These are phyloP conservation scores for Calonectria pseudoturangicola DNA, from an alignment of 2,329 filamentous ascomycete species.

Conservation along the genomic window DNA sequence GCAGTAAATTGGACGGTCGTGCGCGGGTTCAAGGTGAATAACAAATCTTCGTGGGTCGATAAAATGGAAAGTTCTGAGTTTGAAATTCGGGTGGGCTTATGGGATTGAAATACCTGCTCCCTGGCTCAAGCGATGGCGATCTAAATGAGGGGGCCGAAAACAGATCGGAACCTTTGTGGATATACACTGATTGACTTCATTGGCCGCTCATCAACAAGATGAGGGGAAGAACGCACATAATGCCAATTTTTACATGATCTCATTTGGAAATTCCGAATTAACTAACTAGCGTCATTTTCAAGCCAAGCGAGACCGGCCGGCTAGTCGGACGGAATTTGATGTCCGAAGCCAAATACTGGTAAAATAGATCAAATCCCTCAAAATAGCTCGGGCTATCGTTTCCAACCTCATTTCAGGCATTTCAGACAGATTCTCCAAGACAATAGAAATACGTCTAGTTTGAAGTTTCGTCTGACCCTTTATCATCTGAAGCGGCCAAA, in stretches of 20 bases:
- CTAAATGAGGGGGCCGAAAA: conserved; percentile 47
- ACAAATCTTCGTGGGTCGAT: background rate
- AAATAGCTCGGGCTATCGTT: background rate
- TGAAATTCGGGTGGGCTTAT: background rate
- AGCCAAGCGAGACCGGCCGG: background rate
- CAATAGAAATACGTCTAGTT: background rate
- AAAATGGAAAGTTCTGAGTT: background rate
- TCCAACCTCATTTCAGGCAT: too few relatives aligned
- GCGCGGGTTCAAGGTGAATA: background rate
- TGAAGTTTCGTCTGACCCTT: background rate
- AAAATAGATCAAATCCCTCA: background rate
- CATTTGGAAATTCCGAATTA: background rate
- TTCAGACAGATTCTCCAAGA: too few relatives aligned
- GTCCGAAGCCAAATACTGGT: background rate
- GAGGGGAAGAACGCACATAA: conserved; percentile 7
- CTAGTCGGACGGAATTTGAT: background rate
- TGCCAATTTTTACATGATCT: background rate
- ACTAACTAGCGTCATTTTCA: background rate
- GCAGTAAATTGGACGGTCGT: conserved; percentile 6
- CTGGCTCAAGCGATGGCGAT: background rate
- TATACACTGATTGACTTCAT: conserved; percentile 39
- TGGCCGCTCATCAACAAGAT: conserved; percentile 38
- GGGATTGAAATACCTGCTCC: conserved; percentile 25
- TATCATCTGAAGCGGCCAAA: background rate
- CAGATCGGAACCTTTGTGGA: conserved; percentile 44